Base-by-base conservation (phyloP, 768 basidiomycete genomes). In the Lactarius pseudohatsudake region DNA sequence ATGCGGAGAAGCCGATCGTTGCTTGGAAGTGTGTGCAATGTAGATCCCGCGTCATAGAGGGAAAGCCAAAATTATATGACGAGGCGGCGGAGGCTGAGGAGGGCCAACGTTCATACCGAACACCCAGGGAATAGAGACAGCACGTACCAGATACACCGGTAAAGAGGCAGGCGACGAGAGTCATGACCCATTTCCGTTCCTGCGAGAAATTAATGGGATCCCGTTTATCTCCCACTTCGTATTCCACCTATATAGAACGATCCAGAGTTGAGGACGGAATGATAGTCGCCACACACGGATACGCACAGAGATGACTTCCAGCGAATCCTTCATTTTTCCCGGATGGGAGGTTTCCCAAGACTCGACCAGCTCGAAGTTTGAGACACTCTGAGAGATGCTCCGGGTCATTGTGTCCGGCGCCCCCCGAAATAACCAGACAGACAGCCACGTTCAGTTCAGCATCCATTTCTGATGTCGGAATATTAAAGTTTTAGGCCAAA, bases 61-160 rank as follows among this genome's bases (percentile, higher is more conserved):
- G 70, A 66, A 82, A 77, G 1, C 89, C 89, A 71, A 85, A 73
- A 30, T 80, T 82, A 72, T 85, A 89, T 0, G 85, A 78, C 4
- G 83, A 78, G 4, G 80, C 79, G 4, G 81, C 77, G 0, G 82
- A 80, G 41, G 86, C 88, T 85, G 68, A 28, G 11, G 47, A 41
- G 36, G 57, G n/a, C 26, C 32, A 45, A 15, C 10, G n/a, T 13
- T 32, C 32, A 59, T 3, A 69, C 18, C 34, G n/a, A 28, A 38
- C 7, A 11, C 16, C 18, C 11, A 62, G 45, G 4, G 15, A 32
- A 54, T 9, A 54, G 26, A 40, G 10, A n/a, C 7, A 28, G 38
- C 2, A 72, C 80, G 53, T 65, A 84, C 85, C 79, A 34, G 81
- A 78, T 10, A 85, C 72, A 10, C 80, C 71, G 0, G 86, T 85